Evolutionary conservation across 805 yeast species (phyloP), one percentile per base, ranked within the genome.

Genomic region (Yamadazyma philogaea): DNA sequence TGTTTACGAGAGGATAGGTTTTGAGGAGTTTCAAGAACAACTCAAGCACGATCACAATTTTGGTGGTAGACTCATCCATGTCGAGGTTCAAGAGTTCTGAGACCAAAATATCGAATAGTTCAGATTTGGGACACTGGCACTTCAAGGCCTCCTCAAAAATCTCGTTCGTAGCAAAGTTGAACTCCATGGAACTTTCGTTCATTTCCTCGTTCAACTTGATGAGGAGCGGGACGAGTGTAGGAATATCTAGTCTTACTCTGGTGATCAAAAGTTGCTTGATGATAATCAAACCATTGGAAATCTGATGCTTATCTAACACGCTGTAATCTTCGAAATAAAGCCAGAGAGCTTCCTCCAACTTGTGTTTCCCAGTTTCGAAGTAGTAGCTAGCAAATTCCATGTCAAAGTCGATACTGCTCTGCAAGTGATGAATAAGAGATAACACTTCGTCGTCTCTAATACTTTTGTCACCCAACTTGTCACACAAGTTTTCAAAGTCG

Each of bases 211-310:
- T 49, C 21, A 63, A 40, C 6, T 42, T 41, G 2, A 43, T 22
- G 6, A 60, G 40, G 15, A 17, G 14, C 8, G 30, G 19, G 19
- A 68, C 51, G 7, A 56, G 40, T 17, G 44, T 51, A 1, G 31
- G 21, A 26, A 59, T 43, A 10, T 55, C 48, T 15, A 67, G 30
- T 4, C 43, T 31, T 20, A 39, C 42, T 14, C 60, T 47, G 44
- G 56, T 62, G 24, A 66, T 60, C 12, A 70, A 54, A 27, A 65
- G 38, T 44, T 66, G 74, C 40, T 69, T 69, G 19, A 68, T 18
- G 7, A 70, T 34, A 17, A 70, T 52, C 37, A 70, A 57, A 3
- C 67, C 74, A 40, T 57, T 57, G 11, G 64, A 42, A 3, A 55
- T 39, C 15, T 48, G 48, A 1, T 55, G 27, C 12, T 42, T 24